Evolutionary conservation across 495 filamentous ascomycete genomes (phyloP), one percentile per base, ranked within the genome.

Genomic region (Neurospora sp.): DNA sequence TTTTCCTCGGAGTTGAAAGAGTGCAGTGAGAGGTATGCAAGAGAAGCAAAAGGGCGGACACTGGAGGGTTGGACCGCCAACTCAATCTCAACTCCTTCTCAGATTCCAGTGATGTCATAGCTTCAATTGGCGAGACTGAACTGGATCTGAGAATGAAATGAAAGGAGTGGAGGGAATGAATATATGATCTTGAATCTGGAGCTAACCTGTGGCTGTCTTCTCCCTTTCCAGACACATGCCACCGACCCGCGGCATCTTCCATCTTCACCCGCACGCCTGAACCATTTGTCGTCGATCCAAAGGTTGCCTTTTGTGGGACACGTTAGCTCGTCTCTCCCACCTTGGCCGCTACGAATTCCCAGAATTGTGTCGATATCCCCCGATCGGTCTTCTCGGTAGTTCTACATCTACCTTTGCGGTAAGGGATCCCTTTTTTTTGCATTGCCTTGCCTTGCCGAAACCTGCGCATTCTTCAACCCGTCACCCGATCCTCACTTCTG

Each of bases 281-380:
- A 76, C 77, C 74, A 76, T 27, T 31, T 31, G 2, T 77, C 72
- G 83, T 81, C 80, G 81, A 82, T 78, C 81, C 80, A 70, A 81
- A 70, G 79, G 77, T 77, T 74, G 84, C 82, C 83, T 84, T 85
- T 81, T 84, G 88, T 89, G 87, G 89, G 89, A 91, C 87, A 87
- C 89, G 89, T 91, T 91, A 84, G 85, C 87, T 91, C 89, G 89
- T 89, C 82, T 86, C 89, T 90, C 85, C 86, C 86, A 87, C 88
- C 81, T 78, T 83, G 76, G 78, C 76, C 76, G 75, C 79, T 59
- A 6, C 48, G 3, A 46, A 18, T 5, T 20, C 42, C 18, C 82
- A 82, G 83, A 84, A 83, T 84, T 83, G 77, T 81, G 77, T 83
- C 82, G 83, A 83, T 82, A 83, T 88, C 82, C 81, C 76, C 85